Evolutionary conservation across 208 protist genomes (phyloP), one percentile per base, ranked within the genome.

Genomic region (Trypanosoma theileri): DNA sequence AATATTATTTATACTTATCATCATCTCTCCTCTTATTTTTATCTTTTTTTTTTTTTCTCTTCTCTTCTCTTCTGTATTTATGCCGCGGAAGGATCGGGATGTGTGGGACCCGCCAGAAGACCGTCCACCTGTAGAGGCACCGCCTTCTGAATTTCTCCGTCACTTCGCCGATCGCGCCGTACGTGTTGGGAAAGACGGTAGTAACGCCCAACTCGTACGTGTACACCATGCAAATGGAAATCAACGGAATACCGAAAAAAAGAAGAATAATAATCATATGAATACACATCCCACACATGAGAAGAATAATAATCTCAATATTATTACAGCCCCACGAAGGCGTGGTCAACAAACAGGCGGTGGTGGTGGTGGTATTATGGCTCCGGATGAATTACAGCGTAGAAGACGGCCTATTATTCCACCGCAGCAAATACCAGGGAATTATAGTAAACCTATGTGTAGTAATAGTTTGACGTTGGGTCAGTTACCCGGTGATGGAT

Each of bases 31-130:
- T n/a, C n/a, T n/a, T n/a, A n/a, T n/a, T n/a, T n/a, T n/a, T n/a
- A n/a, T n/a, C n/a, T n/a, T n/a, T n/a, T n/a, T 35, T 35, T 35
- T 8, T 35, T 35, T 35, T 8, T 6, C 28, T 35, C 28, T 35
- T 35, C 1, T 35, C 28, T 35, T 6, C 28, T 6, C 6, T 35
- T 35, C 6, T 8, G 4, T 35, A 35, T 6, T 35, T 35, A 35
- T 68, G 46, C 79, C 75, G 59, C 74, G 24, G 21, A 74, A 84
- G 62, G 89, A 95, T 45, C 79, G 65, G 9, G 89, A 84, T 66
- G 82, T 91, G 9, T 95, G 89, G 86, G 77, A 59, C 0, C 89
- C 86, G 24, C 88, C 84, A 14, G 75, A 80, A 21, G 77, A 81
- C 10, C 63, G 22, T 0, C 63, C 48, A 17, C 10, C 11, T 6